Evolutionary conservation across 805 yeast species (phyloP), one percentile per base, ranked within the genome.

Genomic region (Candida parachauliodes): DNA sequence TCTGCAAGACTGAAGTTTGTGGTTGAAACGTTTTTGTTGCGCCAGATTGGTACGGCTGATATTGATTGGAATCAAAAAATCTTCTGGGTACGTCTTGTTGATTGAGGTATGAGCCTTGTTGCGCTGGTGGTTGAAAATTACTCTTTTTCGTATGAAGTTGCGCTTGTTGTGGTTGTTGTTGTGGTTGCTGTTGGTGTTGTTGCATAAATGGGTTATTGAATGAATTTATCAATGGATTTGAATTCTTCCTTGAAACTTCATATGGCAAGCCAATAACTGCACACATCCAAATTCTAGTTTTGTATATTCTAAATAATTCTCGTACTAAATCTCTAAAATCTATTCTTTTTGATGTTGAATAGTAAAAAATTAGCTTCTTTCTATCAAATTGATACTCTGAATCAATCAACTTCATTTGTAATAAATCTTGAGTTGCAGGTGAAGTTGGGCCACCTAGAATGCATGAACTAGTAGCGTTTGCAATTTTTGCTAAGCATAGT

Each of bases 321-420:
- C 83, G 77, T 38, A 83, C 83, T 51, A 83, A 67, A 32, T 77
- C 83, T 41, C 91, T 66, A 54, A 83, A 83, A 54, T 85, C 93
- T 39, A 83, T 72, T 47, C 93, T 64, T 49, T 79, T 79, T 36
- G 68, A 66, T 7, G 72, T 60, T 17, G 70, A 70, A 51, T 81
- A 82, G 58, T 83, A 84, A 48, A 84, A 81, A 5, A 83, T 84
- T 44, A 84, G 67, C 49, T 85, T 85, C 54, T 83, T 82, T 41
- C 84, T 76, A 56, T 85, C 93, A 58, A 82, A 84, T 59, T 85
- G 94, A 58, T 81, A 84, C 57, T 85, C 94, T 1, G 87, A 83
- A 54, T 80, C 84, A 45, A 83, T 68, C 34, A 85, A 72, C 48
- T 76, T 75, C 69, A 85, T 65, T 42, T 62, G 62, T 62, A 52